phyloP scores from a whole-genome alignment of 345 rosid species.

The Arabidopsis arenosa region DNA sequence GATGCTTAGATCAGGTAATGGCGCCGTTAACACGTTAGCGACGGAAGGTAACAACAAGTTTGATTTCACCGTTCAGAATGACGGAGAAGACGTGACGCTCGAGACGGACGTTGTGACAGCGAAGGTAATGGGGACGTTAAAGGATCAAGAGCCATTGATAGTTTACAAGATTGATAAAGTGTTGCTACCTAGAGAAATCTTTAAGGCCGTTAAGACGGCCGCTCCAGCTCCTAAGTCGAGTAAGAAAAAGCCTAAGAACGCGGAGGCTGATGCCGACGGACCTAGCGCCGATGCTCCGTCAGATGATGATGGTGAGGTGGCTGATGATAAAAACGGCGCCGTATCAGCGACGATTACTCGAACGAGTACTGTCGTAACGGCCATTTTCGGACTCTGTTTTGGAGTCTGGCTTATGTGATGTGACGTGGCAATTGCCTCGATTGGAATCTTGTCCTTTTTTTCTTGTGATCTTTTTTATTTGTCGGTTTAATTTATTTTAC shows the following conservation, averaged over 20 bases:
- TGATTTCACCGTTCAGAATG: conserved; percentile 79
- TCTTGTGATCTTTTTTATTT: background rate
- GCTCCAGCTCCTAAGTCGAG: conserved; percentile 59
- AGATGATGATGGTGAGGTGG: conserved; percentile 58
- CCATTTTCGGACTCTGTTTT: conserved; percentile 51
- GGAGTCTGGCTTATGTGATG: conserved; percentile 51
- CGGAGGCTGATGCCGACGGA: conserved; percentile 48
- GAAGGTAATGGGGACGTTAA: conserved; percentile 62
- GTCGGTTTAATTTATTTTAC: conserved; percentile 19
- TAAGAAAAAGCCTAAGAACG: conserved; percentile 50
- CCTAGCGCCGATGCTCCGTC: conserved; percentile 67
- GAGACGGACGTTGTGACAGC: conserved; percentile 70
- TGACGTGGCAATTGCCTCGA: conserved; percentile 28
- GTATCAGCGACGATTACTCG: conserved; percentile 10
- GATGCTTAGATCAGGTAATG: conserved; percentile 76
- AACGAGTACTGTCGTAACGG: conserved; percentile 46
- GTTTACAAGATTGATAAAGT: conserved; percentile 75
- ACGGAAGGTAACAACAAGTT: conserved; percentile 79
- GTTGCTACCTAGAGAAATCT: conserved; percentile 77
- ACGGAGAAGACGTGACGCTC: conserved; percentile 72
- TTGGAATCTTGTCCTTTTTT: conserved; percentile 3
- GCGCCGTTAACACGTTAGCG: conserved; percentile 83
- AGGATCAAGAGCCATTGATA: conserved; percentile 80
- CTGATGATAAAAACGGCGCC: conserved; percentile 60
- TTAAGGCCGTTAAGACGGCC: conserved; percentile 53